Evolutionary conservation across 352 stramenopile genomes (phyloP).

Genomic region (Globisporangium cederbergense): DNA sequence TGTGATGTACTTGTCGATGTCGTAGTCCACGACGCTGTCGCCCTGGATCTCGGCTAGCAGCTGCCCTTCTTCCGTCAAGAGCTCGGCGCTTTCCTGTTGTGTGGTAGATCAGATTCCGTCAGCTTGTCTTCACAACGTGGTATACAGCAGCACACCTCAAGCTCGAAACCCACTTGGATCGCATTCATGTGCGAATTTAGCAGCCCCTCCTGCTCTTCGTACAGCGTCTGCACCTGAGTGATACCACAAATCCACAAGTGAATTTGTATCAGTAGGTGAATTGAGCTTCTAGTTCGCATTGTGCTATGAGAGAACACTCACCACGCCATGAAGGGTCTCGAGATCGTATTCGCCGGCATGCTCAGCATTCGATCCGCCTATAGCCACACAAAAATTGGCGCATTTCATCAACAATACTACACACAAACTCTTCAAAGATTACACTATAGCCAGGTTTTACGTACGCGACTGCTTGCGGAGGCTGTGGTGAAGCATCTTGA

Average conservation of each 20-base stretch:
- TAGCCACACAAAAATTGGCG: slow-evolving; percentile 6
- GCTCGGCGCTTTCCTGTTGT: slow-evolving; percentile 93
- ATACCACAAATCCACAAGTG: not conserved
- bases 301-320: slow-evolving; percentile 17
- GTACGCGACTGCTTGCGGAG: slow-evolving; percentile 50
- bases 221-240: slow-evolving; percentile 84
- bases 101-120: not conserved
- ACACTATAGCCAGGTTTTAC: not conserved
- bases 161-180: slow-evolving; percentile 71
- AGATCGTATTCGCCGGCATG: slow-evolving; percentile 38
- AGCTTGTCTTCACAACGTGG: not conserved
- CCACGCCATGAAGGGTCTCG: slow-evolving; percentile 68
- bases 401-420: not conserved
- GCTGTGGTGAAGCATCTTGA: slow-evolving; percentile 53
- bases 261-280: not conserved
- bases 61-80: slow-evolving; percentile 95
- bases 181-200: slow-evolving; percentile 96
- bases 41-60: slow-evolving; percentile 84
- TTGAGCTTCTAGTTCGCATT: not conserved
- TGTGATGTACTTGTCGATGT: slow-evolving; percentile 93
- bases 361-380: slow-evolving; percentile 21
- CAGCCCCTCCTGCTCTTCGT: slow-evolving; percentile 95
- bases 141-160: not conserved
- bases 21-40: slow-evolving; percentile 88
- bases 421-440: not conserved